phyloP scores from a whole-genome alignment of 805 yeast species.

The Tetrapisispora nanseiensis region DNA sequence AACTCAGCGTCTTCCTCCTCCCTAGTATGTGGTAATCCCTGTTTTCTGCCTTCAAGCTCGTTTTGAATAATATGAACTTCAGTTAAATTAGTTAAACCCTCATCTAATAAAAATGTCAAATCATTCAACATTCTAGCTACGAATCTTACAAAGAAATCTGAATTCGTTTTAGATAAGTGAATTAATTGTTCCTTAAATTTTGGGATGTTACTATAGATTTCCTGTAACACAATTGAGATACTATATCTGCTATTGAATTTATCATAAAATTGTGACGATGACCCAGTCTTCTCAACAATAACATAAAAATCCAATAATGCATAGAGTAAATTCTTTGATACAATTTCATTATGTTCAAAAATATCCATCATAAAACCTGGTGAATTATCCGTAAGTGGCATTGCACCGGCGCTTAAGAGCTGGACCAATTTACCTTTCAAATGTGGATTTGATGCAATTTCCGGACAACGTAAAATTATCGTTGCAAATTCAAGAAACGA shows the following conservation, averaged over 20 bases:
- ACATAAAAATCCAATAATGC: conserved; percentile 85
- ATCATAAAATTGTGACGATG: conserved; percentile 90
- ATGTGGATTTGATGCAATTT: conserved; percentile 83
- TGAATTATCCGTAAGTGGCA: conserved; percentile 42
- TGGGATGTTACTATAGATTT: conserved; percentile 63
- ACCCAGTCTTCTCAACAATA: conserved; percentile 92
- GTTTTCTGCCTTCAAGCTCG: conserved; percentile 45
- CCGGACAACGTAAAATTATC: conserved; percentile 72
- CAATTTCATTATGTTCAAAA: conserved; percentile 53
- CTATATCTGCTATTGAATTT: conserved; percentile 86
- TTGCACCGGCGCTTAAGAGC: conserved; percentile 63
- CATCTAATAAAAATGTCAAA: conserved; percentile 84
- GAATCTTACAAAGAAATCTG: conserved; percentile 81
- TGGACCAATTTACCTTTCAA: conserved; percentile 79
- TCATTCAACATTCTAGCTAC: conserved; percentile 94
- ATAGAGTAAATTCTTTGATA: conserved; percentile 59
- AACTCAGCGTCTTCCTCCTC: conserved; percentile 58
- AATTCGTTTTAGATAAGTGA: conserved; percentile 53
- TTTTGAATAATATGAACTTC: conserved; percentile 68
- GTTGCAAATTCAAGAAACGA: conserved; percentile 63
- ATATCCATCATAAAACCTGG: conserved; percentile 69
- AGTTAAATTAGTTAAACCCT: conserved; percentile 68
- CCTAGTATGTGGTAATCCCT: conserved; percentile 24
- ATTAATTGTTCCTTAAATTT: conserved; percentile 60
- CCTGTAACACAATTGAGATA: conserved; percentile 73